A percentile compares a stretch with the other conserved stretches of the same genome.
Conservation (phyloP, 1,284 basidiomycete species). For the Papiliotrema terrestris region DNA sequence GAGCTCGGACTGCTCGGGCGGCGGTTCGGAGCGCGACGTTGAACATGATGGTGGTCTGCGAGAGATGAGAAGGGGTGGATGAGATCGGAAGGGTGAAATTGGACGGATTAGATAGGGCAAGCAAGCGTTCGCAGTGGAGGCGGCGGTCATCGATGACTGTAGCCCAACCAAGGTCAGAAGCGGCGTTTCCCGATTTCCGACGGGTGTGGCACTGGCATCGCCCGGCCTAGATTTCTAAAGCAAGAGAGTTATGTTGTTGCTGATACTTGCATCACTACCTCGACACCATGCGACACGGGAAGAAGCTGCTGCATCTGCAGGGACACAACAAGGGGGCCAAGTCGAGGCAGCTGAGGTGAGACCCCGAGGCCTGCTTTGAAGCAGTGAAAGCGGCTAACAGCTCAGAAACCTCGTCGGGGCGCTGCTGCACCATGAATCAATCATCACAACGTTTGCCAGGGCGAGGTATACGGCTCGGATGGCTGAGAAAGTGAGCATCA, state of each 20-base stretch:
- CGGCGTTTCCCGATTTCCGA: too few relatives aligned
- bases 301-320: constrained; percentile 75
- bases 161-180: too few relatives aligned
- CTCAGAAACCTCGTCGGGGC: constrained; percentile 89
- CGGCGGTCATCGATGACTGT: too few relatives aligned
- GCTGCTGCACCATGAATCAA: constrained; percentile 90
- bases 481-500: constrained; percentile 75
- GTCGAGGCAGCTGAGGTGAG: neutral
- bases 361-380: neutral
- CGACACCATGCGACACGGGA: constrained; percentile 76
- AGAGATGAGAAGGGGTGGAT: neutral
- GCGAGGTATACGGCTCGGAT: constrained; percentile 86
- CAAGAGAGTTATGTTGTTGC: neutral
- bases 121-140: too few relatives aligned
- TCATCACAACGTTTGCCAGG: constrained; percentile 94
- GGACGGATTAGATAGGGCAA: too few relatives aligned
- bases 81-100: neutral
- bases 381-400: neutral
- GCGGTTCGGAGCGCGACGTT: constrained; percentile 25
- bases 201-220: neutral
- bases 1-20: constrained; percentile 7
- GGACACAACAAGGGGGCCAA: neutral
- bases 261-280: neutral
- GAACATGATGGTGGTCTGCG: constrained; percentile 29
- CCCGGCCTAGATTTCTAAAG: neutral